These are phyloP conservation scores for Fragilaria crotonensis DNA, from an alignment of 108 stramenopile species.

Conservation along the genomic window DNA sequence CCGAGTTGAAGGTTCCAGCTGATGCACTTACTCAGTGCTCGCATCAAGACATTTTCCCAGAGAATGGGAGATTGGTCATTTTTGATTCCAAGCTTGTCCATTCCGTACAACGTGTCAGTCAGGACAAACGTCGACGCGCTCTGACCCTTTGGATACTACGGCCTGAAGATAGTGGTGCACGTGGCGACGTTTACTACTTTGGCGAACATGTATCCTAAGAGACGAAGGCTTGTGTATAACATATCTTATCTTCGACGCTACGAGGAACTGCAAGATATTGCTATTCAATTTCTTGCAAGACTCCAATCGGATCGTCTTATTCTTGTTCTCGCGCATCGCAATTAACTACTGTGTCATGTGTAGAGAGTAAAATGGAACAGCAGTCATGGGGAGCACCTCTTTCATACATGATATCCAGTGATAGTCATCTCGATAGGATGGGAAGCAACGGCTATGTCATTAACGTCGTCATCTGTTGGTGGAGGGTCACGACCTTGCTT, in stretches of 20 bases:
- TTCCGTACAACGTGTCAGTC: conserved; percentile 29
- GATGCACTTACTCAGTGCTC: background rate
- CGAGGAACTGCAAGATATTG: no score
- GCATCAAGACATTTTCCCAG: conserved; percentile 21
- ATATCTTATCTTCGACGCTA: no score
- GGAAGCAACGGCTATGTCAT: background rate
- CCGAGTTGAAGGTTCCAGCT: background rate
- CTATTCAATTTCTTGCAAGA: no score
- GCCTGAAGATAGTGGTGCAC: conserved; percentile 29
- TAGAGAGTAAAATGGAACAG: no score
- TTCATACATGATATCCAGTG: background rate
- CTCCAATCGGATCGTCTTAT: no score
- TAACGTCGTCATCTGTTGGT: background rate
- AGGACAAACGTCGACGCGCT: conserved; percentile 12
- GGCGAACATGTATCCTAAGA: no score
- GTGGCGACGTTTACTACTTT: no score
- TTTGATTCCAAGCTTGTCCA: conserved; percentile 37
- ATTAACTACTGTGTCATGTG: no score
- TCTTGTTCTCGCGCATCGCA: no score
- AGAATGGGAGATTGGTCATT: conserved; percentile 32
- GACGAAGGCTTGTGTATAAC: no score
- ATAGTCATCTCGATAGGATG: background rate
- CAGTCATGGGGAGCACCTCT: no score
- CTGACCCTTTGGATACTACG: conserved; percentile 37
- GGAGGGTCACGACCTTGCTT: background rate